These are phyloP conservation scores for Fusarium torulosum DNA, from an alignment of 2,329 filamentous ascomycete species.

Conservation along the genomic window DNA sequence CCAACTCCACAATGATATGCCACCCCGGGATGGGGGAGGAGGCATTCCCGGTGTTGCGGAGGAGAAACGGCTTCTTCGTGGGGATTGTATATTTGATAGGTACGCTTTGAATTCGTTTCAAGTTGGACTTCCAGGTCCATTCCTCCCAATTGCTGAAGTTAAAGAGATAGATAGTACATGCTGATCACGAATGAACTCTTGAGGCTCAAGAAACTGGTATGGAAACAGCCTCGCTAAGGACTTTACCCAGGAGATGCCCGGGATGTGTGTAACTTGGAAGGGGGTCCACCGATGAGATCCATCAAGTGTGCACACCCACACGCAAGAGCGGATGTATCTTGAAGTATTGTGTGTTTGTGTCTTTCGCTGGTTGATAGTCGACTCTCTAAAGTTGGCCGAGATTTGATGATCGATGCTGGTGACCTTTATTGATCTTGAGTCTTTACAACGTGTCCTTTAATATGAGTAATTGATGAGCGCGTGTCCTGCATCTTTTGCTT, in stretches of 20 bases:
- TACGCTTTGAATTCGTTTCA: not conserved
- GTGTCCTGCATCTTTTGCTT: not conserved
- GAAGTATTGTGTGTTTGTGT: conserved; percentile 22
- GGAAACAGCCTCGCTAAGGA: conserved; percentile 27
- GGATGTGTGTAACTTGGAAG: conserved; percentile 28
- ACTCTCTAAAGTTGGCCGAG: conserved; percentile 31
- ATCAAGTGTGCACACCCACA: conserved; percentile 15
- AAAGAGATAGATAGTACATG: not conserved
- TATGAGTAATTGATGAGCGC: not conserved
- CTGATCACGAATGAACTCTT: conserved; percentile 6
- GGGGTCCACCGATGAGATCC: conserved; percentile 40
- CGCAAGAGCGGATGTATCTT: conserved; percentile 16
- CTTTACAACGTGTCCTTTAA: not conserved
- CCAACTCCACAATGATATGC: conserved; percentile 30
- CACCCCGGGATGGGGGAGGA: conserved; percentile 44
- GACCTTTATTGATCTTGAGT: conserved; percentile 14
- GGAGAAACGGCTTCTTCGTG: conserved; percentile 26
- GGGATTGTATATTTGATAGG: not conserved
- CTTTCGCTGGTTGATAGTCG: conserved; percentile 13
- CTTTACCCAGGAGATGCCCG: conserved; percentile 25
- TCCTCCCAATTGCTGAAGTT: not conserved
- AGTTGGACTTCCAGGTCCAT: not conserved
- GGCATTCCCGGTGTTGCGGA: conserved; percentile 41
- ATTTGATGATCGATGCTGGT: conserved; percentile 12
- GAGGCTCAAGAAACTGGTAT: conserved; percentile 28